Evolutionary conservation across 257 asterid species (phyloP).

Genomic region (Capsicum rhomboideum): DNA sequence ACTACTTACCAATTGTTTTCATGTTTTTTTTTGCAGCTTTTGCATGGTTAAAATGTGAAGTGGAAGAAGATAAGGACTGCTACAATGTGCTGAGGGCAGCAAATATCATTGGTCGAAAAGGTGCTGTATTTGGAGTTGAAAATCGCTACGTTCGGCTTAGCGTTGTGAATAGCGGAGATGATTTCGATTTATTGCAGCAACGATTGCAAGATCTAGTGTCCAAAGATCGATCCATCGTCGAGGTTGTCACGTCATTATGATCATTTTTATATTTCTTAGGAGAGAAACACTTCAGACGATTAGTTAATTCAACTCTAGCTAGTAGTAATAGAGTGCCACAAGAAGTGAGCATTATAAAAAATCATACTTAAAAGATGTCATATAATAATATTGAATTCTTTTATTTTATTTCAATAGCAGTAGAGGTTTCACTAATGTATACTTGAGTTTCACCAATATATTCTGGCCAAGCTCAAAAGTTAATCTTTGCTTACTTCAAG

Average conservation of each 20-base stretch:
- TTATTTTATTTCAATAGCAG: background rate
- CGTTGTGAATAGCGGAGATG: conserved; percentile 10
- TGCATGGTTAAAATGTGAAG: conserved; percentile 17
- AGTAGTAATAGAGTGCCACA: no score
- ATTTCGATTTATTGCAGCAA: conserved; percentile 6
- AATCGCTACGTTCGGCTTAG: conserved; percentile 13
- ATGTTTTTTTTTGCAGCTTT: conserved; percentile 3
- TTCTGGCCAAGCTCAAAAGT: no score
- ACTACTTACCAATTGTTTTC: background rate
- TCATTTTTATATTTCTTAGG: no score
- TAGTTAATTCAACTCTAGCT: no score
- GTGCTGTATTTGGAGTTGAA: conserved; percentile 1
- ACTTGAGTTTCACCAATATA: no score
- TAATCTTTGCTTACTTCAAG: no score
- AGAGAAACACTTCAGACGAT: no score
- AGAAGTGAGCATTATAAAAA: no score
- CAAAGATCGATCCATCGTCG: background rate
- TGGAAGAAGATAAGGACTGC: conserved; percentile 7
- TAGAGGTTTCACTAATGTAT: no score
- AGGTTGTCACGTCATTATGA: background rate
- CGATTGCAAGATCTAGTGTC: background rate
- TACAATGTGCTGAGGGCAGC: conserved; percentile 3
- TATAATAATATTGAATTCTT: no score
- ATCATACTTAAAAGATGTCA: no score
- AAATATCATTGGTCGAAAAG: conserved; percentile 15